Evolutionary conservation across 768 basidiomycete genomes (phyloP), one percentile per base, ranked within the genome.

Genomic region (Hygrophoropsis aurantiaca): DNA sequence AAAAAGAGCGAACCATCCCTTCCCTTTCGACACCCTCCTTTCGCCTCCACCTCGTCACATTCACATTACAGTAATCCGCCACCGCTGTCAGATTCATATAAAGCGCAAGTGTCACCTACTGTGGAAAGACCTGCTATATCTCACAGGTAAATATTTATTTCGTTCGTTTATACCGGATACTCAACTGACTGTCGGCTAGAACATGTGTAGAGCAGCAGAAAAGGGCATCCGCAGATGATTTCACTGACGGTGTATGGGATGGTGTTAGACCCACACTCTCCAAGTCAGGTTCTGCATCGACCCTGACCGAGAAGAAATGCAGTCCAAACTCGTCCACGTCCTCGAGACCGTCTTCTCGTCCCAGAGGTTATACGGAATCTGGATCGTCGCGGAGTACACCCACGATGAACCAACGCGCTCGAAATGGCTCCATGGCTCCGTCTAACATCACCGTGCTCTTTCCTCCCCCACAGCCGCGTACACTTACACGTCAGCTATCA

Each of bases 31-130:
- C 71, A 81, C 45, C 62, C 68, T 11, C 84, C 84, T 1, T 80
- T 78, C 58, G 74, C 74, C 18, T 83, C 82, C 5, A 78, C 79
- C 3, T 83, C 81, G 5, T 79, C 82, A 10, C 71, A 76, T 32
- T 81, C 80, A 11, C 72, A 77, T 15, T 49, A 51, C 38, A 26
- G 46, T 38, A 21, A 44, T 19, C 35, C 21, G 16, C 24, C 40
- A 11, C 5, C 38, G 8, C 49, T 40, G 5, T 16, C 39, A 9
- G 43, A 44, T 5, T 33, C n/a, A 13, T 13, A 20, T 37, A 49
- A 37, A 42, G 19, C 33, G 10, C 48, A 19, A 27, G n/a, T 23
- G 18, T 52, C 51, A 23, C 16, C 41, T 38, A 20, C 18, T 19
- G 18, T 41, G 11, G 42, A 44, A 43, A 51, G 58, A 36, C 42